Evolutionary conservation across 139 green algal species (phyloP), one percentile per base, ranked within the genome.

Genomic region (Chlorokybus atmophyticus): DNA sequence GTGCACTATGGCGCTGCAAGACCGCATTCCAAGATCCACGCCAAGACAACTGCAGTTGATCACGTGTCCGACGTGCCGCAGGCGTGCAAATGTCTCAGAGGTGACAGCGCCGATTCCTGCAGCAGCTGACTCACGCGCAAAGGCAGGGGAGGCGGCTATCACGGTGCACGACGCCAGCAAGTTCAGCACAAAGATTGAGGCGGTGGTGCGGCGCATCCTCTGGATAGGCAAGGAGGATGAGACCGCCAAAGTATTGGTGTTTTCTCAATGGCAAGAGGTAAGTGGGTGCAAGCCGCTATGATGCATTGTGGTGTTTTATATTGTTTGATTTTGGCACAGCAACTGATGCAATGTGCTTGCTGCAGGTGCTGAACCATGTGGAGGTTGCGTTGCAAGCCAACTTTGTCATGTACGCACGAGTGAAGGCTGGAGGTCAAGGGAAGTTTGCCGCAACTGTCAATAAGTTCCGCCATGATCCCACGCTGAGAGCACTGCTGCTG

Each of bases 281-380:
- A n/a, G n/a, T n/a, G n/a, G n/a, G n/a, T n/a, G n/a, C n/a, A n/a
- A n/a, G n/a, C n/a, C n/a, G n/a, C n/a, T n/a, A n/a, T n/a, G n/a
- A n/a, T n/a, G n/a, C n/a, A n/a, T n/a, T n/a, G n/a, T n/a, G n/a
- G n/a, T n/a, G n/a, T n/a, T n/a, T n/a, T n/a, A n/a, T n/a, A n/a
- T n/a, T n/a, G n/a, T n/a, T n/a, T n/a, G n/a, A n/a, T n/a, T n/a
- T n/a, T n/a, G n/a, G n/a, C n/a, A n/a, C n/a, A n/a, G n/a, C n/a
- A n/a, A n/a, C n/a, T n/a, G n/a, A n/a, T n/a, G n/a, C n/a, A n/a
- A n/a, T n/a, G n/a, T n/a, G n/a, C n/a, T n/a, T n/a, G n/a, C n/a
- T n/a, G n/a, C n/a, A n/a, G n/a, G 74, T 87, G 27, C 67, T 94
- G 31, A 72, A 83, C n/a, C 63, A 94, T 32, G 28, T 94, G 29